Conservation (phyloP, 108 stramenopile species). For the Cyclotella baltica region DNA sequence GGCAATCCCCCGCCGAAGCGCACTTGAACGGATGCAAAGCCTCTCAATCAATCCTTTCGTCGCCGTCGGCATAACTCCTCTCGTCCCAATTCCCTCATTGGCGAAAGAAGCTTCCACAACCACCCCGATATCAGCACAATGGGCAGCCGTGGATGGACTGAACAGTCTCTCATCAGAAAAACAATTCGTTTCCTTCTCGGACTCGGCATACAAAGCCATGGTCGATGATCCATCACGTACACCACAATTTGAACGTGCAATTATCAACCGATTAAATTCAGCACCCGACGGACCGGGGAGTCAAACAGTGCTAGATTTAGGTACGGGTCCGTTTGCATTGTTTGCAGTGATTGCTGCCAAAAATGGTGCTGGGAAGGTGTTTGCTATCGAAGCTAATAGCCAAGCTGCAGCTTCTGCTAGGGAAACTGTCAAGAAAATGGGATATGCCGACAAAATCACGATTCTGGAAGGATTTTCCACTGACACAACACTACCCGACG, state of each 20-base stretch:
- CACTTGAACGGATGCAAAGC: conserved; percentile 26
- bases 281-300: conserved; percentile 31
- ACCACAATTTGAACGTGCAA: conserved; percentile 62
- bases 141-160: conserved; percentile 62
- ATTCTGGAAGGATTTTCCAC: conserved; percentile 77
- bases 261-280: conserved; percentile 51
- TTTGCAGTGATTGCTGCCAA: conserved; percentile 77
- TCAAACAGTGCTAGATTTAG: conserved; percentile 69
- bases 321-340: conserved; percentile 72
- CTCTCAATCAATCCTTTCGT: conserved; percentile 22
- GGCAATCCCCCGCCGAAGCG: conserved; percentile 12
- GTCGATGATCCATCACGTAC: conserved; percentile 64
- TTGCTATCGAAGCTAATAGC: conserved; percentile 70
- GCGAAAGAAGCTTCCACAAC: conserved; percentile 10
- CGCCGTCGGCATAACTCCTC: neutral
- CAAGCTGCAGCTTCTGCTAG: conserved; percentile 58
- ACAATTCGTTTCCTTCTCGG: conserved; percentile 70
- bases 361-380: conserved; percentile 69
- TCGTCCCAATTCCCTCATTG: neutral
- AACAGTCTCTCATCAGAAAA: conserved; percentile 40
- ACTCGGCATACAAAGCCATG: conserved; percentile 73
- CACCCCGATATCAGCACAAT: conserved; percentile 50
- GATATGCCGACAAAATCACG: conserved; percentile 56
- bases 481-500: conserved; percentile 61
- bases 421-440: conserved; percentile 43